Base-by-base conservation (phyloP, 371 early-diverging fungal genomes). In the Apophysomyces variabilis region DNA sequence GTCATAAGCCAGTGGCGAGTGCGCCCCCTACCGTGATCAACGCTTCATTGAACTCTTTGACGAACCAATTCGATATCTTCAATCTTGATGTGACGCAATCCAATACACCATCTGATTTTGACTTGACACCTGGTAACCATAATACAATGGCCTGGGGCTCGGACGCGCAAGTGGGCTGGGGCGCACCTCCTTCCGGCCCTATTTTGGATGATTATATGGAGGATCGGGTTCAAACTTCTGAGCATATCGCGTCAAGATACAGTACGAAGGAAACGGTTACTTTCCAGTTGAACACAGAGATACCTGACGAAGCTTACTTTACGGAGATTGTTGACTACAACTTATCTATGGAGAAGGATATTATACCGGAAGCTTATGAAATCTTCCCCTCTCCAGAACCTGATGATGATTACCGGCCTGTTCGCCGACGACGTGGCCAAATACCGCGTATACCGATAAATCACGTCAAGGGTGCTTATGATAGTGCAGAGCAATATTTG, bases 381-480 rank as follows among this genome's bases (percentile, higher is more conserved):
- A 64, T 78, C 11, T 41, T 69, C 13, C 38, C 57, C 6, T 59
- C 69, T 46, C 47, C 61, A 18, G 43, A 65, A 36, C 62, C 69
- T 16, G 26, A 56, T 16, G 41, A 32, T 38, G 61, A 66, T 14
- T 38, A 16, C 11, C 18, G 41, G 12, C 16, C 12, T 18, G 3
- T 45, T 44, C 57, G 26, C n/a, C 21, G 38, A 21, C 13, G 36
- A 26, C 36, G 43, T 8, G 57, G 61, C 3, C 73, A 71, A 0
- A 37, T 82, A 21, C 78, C 80, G 3, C 73, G 77, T 5, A 74
- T 90, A 2, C 89, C 90, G 0, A 67, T 86, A 16, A 89, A 89
- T 65, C 75, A 73, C 46, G 66, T 72, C 13, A 74, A 81, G 62
- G 65, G 70, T 11, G 68, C 85, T 1, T 85, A 86, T 45, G 85